Percentiles rank a stretch among this genome's conserved stretches.
Conservation (phyloP, 805 yeast genomes). For the Yamadazyma takamatsuzukensis region DNA sequence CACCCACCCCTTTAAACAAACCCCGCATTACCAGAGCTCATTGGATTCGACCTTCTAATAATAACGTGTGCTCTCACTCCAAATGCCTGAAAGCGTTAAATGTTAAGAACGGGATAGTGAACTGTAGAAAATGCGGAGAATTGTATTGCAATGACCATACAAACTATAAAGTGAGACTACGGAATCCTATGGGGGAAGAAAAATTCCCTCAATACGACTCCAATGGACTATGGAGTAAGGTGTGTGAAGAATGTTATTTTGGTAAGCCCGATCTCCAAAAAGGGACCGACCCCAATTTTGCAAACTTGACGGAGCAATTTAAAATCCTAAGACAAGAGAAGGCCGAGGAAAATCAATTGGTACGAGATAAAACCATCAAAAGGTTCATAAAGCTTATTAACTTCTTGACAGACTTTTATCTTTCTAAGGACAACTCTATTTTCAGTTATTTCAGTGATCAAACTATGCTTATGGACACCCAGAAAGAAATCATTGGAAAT, state of each 20-base stretch:
- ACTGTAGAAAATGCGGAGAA: slow-evolving; percentile 76
- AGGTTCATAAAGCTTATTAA: slow-evolving; percentile 49
- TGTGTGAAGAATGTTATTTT: slow-evolving; percentile 62
- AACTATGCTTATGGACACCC: slow-evolving; percentile 4
- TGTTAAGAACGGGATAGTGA: slow-evolving; percentile 54
- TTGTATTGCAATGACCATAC: slow-evolving; percentile 68
- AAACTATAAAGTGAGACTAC: slow-evolving; percentile 47
- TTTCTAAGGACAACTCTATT: background rate
- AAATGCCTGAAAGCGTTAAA: slow-evolving; percentile 30
- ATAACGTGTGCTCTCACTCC: slow-evolving; percentile 37
- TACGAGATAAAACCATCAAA: slow-evolving; percentile 52
- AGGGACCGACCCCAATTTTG: slow-evolving; percentile 34
- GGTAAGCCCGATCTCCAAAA: slow-evolving; percentile 49
- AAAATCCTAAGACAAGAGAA: slow-evolving; percentile 34
- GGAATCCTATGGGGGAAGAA: slow-evolving; percentile 39
- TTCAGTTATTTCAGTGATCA: slow-evolving; percentile 1
- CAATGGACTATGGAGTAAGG: slow-evolving; percentile 64
- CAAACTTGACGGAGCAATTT: slow-evolving; percentile 48
- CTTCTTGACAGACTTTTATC: slow-evolving; percentile 17
- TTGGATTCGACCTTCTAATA: slow-evolving; percentile 50
- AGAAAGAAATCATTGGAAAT: slow-evolving; percentile 18
- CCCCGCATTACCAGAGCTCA: slow-evolving; percentile 43
- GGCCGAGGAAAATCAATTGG: slow-evolving; percentile 48
- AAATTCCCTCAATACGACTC: slow-evolving; percentile 29
- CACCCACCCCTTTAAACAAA: slow-evolving; percentile 6